Conservation (phyloP, 108 stramenopile genomes). For the Nitzschia putrida region DNA sequence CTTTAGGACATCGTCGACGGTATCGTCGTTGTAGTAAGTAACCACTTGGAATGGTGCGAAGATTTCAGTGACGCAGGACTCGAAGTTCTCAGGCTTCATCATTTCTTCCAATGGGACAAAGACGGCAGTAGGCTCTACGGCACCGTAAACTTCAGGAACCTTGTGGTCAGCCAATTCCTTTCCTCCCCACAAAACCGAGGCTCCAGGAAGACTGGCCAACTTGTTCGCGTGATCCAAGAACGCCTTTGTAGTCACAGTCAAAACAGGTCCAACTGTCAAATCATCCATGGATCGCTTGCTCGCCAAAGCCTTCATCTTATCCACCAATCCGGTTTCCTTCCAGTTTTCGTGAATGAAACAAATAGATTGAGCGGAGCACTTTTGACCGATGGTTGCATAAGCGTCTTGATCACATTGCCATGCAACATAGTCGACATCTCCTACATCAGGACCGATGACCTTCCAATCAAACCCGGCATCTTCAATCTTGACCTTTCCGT, state of each 20-base stretch:
- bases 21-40: constrained; percentile 84
- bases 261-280: constrained; percentile 90
- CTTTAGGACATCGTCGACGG: constrained; percentile 73
- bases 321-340: constrained; percentile 79
- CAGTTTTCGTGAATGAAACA: constrained; percentile 95
- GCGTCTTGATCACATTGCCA: constrained; percentile 99
- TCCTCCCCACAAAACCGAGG: constrained; percentile 91
- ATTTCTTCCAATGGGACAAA: constrained; percentile 91
- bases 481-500: constrained; percentile 94
- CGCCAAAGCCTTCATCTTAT: constrained; percentile 81
- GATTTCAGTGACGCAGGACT: constrained; percentile 82
- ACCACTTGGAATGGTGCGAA: constrained; percentile 98
- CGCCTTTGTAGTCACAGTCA: constrained; percentile 87
- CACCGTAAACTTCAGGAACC: constrained; percentile 91
- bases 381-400: constrained; percentile 94
- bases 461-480: constrained; percentile 99
- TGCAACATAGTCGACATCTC: constrained; percentile 92
- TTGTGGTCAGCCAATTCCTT: constrained; percentile 81
- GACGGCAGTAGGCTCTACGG: constrained; percentile 97
- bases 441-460: constrained; percentile 92
- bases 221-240: constrained; percentile 81
- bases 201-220: constrained; percentile 81
- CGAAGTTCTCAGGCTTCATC: constrained; percentile 85
- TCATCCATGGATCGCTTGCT: constrained; percentile 78
- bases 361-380: constrained; percentile 97